Evolutionary conservation across 2,329 filamentous ascomycete genomes (phyloP).

Genomic region (Scortechinia acanthostroma): DNA sequence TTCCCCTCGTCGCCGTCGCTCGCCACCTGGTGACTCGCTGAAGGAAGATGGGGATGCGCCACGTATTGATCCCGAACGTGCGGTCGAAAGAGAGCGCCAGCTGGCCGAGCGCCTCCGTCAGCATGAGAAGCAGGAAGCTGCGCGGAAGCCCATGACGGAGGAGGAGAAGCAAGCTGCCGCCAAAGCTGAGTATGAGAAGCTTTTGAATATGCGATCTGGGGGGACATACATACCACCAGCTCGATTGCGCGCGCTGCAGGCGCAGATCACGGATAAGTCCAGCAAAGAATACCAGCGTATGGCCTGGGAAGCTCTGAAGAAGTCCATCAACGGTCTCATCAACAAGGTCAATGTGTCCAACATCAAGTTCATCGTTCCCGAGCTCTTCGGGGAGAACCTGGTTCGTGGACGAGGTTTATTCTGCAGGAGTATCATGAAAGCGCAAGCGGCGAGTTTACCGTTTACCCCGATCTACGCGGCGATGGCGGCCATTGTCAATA

Average conservation of each 20-base stretch:
- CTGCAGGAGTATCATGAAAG: slow-evolving; percentile 96
- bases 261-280: slow-evolving; percentile 91
- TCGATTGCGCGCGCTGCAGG: slow-evolving; percentile 81
- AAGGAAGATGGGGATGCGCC: neutral
- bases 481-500: slow-evolving; percentile 94
- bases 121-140: slow-evolving; percentile 33
- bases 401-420: slow-evolving; percentile 86
- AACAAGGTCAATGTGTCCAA: slow-evolving; percentile 99
- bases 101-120: slow-evolving; percentile 39
- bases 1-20: slow-evolving; percentile 35
- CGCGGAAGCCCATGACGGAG: slow-evolving; percentile 43
- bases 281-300: slow-evolving; percentile 98
- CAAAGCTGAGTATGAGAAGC: slow-evolving; percentile 88
- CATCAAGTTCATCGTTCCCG: slow-evolving; percentile 94
- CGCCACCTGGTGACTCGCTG: slow-evolving; percentile 17
- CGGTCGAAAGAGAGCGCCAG: slow-evolving; percentile 33
- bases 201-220: slow-evolving; percentile 85
- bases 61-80: slow-evolving; percentile 15
- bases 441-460: slow-evolving; percentile 87
- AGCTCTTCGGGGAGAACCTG: slow-evolving; percentile 90
- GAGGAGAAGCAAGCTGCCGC: slow-evolving; percentile 82
- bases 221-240: slow-evolving; percentile 95
- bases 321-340: slow-evolving; percentile 96
- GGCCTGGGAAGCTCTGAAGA: slow-evolving; percentile 98
- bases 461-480: slow-evolving; percentile 95